Base-by-base conservation (phyloP, 768 basidiomycete genomes). In the Brasilioporus rufonigricans region DNA sequence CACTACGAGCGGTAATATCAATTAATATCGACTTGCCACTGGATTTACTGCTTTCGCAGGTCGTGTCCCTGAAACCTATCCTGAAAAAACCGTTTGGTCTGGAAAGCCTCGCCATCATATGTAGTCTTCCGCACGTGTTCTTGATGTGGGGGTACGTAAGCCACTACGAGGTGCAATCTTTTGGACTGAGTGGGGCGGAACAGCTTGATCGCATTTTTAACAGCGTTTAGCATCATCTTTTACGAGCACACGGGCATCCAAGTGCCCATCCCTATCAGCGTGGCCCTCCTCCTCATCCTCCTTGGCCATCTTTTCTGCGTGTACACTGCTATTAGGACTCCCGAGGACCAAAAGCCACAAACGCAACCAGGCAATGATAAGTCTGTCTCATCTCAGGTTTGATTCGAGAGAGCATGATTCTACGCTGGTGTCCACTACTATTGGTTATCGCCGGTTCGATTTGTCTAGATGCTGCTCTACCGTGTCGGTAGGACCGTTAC, bases 111-210 rank as follows among this genome's bases (percentile, higher is more conserved):
- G 65, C 76, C 6, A 71, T 77, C 32, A 64, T 74, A 47, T 77
- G 72, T 46, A 74, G 71, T 53, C 67, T 77, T 43, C 76, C 76
- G 7, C 73, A 76, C 31, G 72, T 73, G 35, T 55, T 76, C 7
- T 61, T 77, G 39, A 68, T 77, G 68, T 77, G 73, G 70, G 61
- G 71, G 76, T 76, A 48, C 52, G 71, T 47, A 1, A 2, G 16
- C 8, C 13, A 3, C 41, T 23, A 3, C 18, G 19, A 9, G 36
- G 23, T 4, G 2, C 10, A 9, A 16, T 3, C 18, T 24, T 39
- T 7, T 2, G 27, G 27, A 43, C 50, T 64, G 19, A 66, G n/a
- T 18, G 0, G 5, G 1, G 16, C 16, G 18, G 48, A 6, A 35
- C 21, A 78, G 76, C 14, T 61, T 76, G 55, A 51, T 72, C 2